Percentiles rank a stretch among this genome's conserved stretches.
phyloP scores from a whole-genome alignment of 179 eudicot species.

The Corrigiola litoralis region DNA sequence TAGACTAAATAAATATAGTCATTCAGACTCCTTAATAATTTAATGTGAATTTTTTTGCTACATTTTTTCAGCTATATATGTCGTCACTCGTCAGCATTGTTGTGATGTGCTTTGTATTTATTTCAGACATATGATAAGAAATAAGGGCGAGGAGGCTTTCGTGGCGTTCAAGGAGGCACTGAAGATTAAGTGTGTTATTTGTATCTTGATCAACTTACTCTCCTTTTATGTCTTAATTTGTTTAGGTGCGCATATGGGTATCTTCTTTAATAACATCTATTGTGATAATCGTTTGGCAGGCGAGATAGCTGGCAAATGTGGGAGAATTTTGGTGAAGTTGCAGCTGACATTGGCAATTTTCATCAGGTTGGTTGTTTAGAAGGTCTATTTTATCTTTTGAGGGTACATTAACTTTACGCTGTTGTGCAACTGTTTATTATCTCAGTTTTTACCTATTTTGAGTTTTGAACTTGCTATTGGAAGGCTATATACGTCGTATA shows the following conservation, averaged over 20 bases:
- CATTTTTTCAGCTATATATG: not conserved
- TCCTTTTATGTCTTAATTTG: not conserved
- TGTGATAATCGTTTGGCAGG: conserved; percentile 34
- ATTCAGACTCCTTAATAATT: not conserved
- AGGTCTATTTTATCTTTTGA: not conserved
- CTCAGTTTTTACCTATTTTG: no score
- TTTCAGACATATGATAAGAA: conserved; percentile 73
- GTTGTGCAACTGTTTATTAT: not conserved
- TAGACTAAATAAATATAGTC: not conserved
- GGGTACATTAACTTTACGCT: not conserved
- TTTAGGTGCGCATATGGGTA: not conserved
- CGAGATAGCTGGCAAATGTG: conserved; percentile 96
- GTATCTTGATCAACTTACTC: conserved; percentile 10
- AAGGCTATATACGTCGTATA: no score
- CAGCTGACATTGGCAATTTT: conserved; percentile 78
- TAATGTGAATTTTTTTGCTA: not conserved
- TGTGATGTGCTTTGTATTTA: conserved; percentile 13
- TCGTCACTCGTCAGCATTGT: no score
- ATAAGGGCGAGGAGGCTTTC: conserved; percentile 67
- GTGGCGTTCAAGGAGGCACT: conserved; percentile 90
- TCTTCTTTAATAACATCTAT: not conserved
- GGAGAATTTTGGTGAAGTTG: conserved; percentile 82
- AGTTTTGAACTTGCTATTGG: no score
- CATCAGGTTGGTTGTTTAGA: conserved; percentile 40
- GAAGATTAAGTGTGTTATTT: conserved; percentile 61